A percentile compares a stretch with the other conserved stretches of the same genome.
These are phyloP conservation scores for Saturnispora ahearnii DNA, from an alignment of 805 yeast genomes.

Conservation along the genomic window DNA sequence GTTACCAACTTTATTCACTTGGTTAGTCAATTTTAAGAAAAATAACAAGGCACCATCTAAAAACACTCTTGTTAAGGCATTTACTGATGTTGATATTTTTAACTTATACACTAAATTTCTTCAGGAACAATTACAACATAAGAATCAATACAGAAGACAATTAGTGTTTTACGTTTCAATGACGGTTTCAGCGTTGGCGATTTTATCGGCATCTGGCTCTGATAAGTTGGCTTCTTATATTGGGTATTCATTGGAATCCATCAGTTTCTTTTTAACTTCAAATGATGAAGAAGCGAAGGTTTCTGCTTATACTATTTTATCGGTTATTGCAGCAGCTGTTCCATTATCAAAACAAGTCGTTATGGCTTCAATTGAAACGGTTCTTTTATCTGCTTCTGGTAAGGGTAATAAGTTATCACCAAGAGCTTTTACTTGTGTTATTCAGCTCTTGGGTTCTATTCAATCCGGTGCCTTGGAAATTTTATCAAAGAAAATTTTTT, in stretches of 20 bases:
- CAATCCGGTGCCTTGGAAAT: constrained; percentile 25
- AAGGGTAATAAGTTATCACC: constrained; percentile 15
- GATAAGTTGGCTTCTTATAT: constrained; percentile 39
- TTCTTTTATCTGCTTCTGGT: constrained; percentile 26
- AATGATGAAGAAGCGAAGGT: constrained; percentile 55
- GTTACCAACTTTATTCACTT: constrained; percentile 72
- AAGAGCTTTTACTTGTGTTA: constrained; percentile 39
- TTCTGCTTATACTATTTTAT: constrained; percentile 73
- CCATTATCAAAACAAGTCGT: constrained; percentile 51
- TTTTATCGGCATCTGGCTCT: constrained; percentile 37
- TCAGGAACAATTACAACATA: constrained; percentile 39
- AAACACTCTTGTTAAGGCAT: constrained; percentile 59
- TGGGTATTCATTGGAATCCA: constrained; percentile 49
- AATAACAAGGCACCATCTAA: constrained; percentile 50
- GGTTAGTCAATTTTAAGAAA: constrained; percentile 62
- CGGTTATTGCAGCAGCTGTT: constrained; percentile 68
- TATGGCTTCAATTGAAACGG: constrained; percentile 52
- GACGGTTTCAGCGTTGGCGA: constrained; percentile 59
- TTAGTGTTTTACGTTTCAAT: constrained; percentile 72
- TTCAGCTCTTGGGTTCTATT: constrained; percentile 42
- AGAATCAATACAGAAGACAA: constrained; percentile 56
- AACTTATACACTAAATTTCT: constrained; percentile 55
- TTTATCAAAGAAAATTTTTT: constrained; percentile 19
- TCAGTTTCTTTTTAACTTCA: constrained; percentile 46
- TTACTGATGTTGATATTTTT: constrained; percentile 61